phyloP scores from a whole-genome alignment of 352 stramenopile species.

The Phytophthora pini region DNA sequence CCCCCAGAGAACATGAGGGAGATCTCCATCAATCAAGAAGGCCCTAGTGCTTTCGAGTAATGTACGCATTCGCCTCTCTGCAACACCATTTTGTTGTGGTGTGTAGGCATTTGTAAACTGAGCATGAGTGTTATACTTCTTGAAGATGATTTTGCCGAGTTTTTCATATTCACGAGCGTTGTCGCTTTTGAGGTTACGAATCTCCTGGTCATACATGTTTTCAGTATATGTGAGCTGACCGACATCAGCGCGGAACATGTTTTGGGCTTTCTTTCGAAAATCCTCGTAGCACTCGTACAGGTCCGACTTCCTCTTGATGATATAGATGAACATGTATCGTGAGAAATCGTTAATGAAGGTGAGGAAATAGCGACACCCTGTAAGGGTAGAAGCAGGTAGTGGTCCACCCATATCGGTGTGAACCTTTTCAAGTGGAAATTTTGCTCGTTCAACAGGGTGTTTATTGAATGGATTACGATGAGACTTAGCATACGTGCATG shows the following conservation, averaged over 20 bases:
- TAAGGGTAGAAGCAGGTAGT: background rate
- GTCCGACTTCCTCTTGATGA: background rate
- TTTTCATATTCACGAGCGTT: slow-evolving; percentile 1
- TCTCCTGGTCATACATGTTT: background rate
- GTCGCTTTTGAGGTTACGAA: background rate
- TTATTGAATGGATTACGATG: slow-evolving; percentile 2
- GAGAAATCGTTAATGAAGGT: background rate
- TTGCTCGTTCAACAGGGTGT: background rate
- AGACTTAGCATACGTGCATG: background rate
- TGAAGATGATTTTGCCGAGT: background rate
- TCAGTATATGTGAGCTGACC: background rate
- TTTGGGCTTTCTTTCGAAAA: background rate
- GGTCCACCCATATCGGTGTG: slow-evolving; percentile 5
- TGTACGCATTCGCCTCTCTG: background rate
- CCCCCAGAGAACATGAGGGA: background rate
- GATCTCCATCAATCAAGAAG: background rate
- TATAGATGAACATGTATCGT: background rate
- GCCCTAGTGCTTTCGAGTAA: background rate
- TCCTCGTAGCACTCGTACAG: background rate
- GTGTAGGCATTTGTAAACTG: slow-evolving; percentile 1
- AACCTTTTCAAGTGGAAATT: too few species aligned
- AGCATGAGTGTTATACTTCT: slow-evolving; percentile 1
- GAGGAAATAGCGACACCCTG: background rate
- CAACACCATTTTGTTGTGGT: background rate
- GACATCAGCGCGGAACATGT: background rate